Evolutionary conservation across 2,329 filamentous ascomycete species (phyloP).

Genomic region (Hyphodiscus sp.): DNA sequence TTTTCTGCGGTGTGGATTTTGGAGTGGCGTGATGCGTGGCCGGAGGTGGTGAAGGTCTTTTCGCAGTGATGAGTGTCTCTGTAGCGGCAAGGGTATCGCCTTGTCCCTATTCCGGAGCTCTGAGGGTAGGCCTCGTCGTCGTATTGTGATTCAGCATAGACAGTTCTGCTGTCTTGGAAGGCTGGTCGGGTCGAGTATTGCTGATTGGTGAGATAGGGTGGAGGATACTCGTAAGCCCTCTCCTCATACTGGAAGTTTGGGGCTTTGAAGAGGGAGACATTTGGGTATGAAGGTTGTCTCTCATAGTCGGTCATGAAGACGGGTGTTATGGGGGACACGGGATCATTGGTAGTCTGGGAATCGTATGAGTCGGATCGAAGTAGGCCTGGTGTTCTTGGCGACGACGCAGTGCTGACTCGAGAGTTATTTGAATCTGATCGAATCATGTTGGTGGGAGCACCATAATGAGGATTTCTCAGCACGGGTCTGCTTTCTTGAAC

Average conservation of each 20-base stretch:
- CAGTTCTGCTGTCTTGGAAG: not conserved
- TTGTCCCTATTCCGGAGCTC: slow-evolving; percentile 30
- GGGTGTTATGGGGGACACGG: slow-evolving; percentile 50
- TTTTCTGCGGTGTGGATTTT: slow-evolving; percentile 82
- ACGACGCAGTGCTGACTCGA: slow-evolving; percentile 29
- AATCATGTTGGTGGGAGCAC: slow-evolving; percentile 12
- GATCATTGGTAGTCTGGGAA: slow-evolving; percentile 49
- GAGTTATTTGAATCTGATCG: slow-evolving; percentile 30
- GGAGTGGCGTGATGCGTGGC: slow-evolving; percentile 77
- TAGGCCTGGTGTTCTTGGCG: slow-evolving; percentile 42
- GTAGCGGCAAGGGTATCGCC: slow-evolving; percentile 69
- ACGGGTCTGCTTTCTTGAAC: slow-evolving; percentile 18
- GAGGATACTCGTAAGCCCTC: slow-evolving; percentile 6
- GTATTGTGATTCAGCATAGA: slow-evolving; percentile 2
- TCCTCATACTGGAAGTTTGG: not conserved
- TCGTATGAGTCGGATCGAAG: slow-evolving; percentile 56
- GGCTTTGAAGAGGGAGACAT: slow-evolving; percentile 7
- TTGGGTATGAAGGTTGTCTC: slow-evolving; percentile 25
- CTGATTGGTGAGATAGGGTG: not conserved
- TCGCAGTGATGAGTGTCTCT: slow-evolving; percentile 65
- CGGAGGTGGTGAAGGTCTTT: slow-evolving; percentile 78
- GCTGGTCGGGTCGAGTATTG: slow-evolving; percentile 8
- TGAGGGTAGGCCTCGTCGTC: slow-evolving; percentile 18
- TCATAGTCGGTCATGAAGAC: slow-evolving; percentile 38
- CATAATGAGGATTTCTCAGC: slow-evolving; percentile 6